Evolutionary conservation across 768 basidiomycete species (phyloP).

Genomic region (Termitomyces sp.): DNA sequence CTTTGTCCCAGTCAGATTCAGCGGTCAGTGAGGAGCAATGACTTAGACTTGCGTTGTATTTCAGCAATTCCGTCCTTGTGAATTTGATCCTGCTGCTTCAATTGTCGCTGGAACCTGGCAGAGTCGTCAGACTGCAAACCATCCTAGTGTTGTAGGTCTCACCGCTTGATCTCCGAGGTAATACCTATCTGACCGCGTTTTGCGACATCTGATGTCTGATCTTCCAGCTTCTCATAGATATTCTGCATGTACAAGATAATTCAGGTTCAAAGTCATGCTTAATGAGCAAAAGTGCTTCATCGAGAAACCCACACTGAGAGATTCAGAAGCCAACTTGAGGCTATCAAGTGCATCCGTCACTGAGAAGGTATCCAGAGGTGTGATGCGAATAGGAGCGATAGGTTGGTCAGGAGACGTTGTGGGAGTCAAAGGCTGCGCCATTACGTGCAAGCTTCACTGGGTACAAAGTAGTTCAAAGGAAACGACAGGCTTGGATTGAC

Average conservation of each 20-base stretch:
- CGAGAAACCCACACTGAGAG: constrained; percentile 22
- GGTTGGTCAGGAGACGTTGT: constrained; percentile 8
- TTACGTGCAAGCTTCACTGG: not conserved
- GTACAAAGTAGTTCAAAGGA: not conserved
- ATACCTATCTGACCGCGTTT: constrained; percentile 32
- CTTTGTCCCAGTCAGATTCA: constrained; percentile 20
- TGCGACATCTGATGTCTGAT: constrained; percentile 38
- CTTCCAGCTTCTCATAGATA: constrained; percentile 38
- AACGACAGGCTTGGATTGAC: constrained; percentile 3
- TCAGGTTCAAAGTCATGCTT: not conserved
- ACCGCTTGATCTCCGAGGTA: constrained; percentile 37
- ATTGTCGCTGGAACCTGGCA: constrained; percentile 37
- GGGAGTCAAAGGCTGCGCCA: constrained; percentile 17
- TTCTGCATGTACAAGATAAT: constrained; percentile 22
- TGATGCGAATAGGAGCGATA: constrained; percentile 1
- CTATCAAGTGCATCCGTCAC: constrained; percentile 9
- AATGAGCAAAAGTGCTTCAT: not conserved
- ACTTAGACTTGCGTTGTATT: constrained; percentile 38
- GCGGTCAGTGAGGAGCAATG: not conserved
- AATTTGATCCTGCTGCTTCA: constrained; percentile 36
- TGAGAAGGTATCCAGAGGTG: constrained; percentile 12
- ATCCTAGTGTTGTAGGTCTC: constrained; percentile 9
- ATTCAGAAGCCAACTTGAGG: constrained; percentile 25
- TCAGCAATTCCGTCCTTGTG: constrained; percentile 41
- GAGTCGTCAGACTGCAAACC: not conserved